Conservation (phyloP, 2,329 filamentous ascomycete species). For the Pyrenochaeta sp. region DNA sequence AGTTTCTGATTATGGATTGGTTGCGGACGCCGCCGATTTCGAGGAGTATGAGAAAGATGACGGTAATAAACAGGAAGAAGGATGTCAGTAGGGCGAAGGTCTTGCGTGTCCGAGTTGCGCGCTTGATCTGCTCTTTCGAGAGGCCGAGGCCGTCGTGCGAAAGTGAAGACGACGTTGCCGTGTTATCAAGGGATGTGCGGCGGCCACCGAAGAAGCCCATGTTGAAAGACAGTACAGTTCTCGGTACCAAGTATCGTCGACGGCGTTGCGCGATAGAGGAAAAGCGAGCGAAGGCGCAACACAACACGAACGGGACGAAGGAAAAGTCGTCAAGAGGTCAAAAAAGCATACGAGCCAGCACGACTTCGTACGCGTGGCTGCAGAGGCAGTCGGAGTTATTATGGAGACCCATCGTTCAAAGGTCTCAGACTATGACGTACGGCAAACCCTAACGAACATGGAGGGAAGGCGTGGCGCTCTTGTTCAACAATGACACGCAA, state of each 20-base stretch:
- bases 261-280: too few relatives aligned
- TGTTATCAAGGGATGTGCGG: conserved; percentile 23
- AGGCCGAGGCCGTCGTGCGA: conserved; percentile 35
- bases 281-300: conserved; percentile 1
- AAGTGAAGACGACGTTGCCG: conserved; percentile 12
- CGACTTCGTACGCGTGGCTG: conserved; percentile 30
- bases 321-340: conserved; percentile 3
- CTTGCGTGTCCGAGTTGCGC: conserved; percentile 58
- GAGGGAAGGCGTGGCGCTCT: conserved; percentile 10
- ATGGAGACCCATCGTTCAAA: conserved; percentile 21
- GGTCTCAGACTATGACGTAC: conserved; percentile 33
- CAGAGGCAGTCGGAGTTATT: conserved; percentile 26
- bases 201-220: conserved; percentile 37
- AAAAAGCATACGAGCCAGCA: conserved; percentile 8
- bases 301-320: conserved; percentile 6
- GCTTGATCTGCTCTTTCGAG: conserved; percentile 47
- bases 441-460: conserved; percentile 10
- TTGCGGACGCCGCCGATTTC: conserved; percentile 77
- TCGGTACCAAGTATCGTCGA: neutral
- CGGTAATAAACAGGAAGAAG: conserved; percentile 74
- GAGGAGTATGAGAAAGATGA: conserved; percentile 82
- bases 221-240: too few relatives aligned
- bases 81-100: conserved; percentile 71
- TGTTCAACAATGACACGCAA: conserved; percentile 15
- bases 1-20: conserved; percentile 67